Conservation (phyloP, 169 alveolate genomes). For the Eimeria zaria region DNA sequence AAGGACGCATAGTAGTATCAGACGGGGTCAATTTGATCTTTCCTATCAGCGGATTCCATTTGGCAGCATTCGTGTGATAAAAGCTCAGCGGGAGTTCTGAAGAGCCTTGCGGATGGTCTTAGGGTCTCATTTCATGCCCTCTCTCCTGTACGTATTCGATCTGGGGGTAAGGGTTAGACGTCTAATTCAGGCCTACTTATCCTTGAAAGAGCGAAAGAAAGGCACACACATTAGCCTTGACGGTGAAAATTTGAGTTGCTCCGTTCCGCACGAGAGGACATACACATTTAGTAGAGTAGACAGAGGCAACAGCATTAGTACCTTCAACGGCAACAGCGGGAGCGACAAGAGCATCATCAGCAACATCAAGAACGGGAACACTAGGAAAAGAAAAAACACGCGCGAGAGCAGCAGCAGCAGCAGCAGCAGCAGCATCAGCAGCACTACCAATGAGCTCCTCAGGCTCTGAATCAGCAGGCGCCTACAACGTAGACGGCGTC, state of each 20-base stretch:
- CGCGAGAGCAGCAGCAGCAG: background rate
- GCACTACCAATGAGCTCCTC: constrained; percentile 32
- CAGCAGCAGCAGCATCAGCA: background rate
- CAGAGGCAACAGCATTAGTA: background rate
- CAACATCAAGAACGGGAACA: background rate
- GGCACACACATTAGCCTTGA: background rate
- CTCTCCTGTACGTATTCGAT: background rate
- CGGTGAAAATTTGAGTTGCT: background rate
- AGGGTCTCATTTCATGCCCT: background rate
- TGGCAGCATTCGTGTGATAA: background rate
- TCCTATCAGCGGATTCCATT: background rate
- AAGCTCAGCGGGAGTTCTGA: background rate
- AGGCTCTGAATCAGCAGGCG: background rate
- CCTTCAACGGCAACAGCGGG: background rate
- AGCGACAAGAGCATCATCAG: background rate
- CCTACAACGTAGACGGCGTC: constrained; percentile 39
- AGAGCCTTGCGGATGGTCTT: background rate
- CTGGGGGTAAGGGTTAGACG: background rate
- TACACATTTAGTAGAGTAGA: background rate
- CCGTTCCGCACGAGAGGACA: background rate
- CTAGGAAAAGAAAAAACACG: background rate
- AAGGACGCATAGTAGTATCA: background rate
- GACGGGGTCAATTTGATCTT: background rate
- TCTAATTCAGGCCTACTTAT: background rate
- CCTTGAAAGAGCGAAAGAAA: background rate